Evolutionary conservation across 2,329 filamentous ascomycete species (phyloP), one percentile per base, ranked within the genome.

Genomic region (Clonostachys byssicola): DNA sequence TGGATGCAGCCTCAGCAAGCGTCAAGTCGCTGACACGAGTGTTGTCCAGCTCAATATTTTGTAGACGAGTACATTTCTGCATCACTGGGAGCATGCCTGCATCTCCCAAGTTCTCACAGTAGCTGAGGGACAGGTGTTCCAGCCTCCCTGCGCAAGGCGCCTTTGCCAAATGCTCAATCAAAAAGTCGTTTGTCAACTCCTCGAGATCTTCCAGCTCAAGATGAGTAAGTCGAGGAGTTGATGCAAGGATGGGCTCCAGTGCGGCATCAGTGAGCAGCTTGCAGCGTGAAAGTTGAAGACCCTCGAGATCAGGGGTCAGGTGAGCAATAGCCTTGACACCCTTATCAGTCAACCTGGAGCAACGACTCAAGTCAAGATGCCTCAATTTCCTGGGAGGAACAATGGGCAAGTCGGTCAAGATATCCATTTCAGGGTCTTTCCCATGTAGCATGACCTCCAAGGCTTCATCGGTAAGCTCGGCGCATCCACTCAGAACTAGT

Each of bases 171-270:
- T 87, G 81, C 47, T 90, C 78, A 1, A 77, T 78, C 4, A 96
- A 71, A 1, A 90, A 71, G 5, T 72, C 69, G 60, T 97, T 95
- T 16, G 87, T 92, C 13, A 97, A 70, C 30, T 84, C 75, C 6
- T 83, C 77, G 12, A 96, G 74, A 56, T 96, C 92, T 65, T 99
- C 94, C 3, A 97, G 71, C 55, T 97, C 94, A 40, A 99, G 75
- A 60, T 95, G 89, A 0, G 89, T 92, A 16, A 99, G 78, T 6
- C 79, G 75, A 2, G 90, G 88, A 1, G 88, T 81, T 0, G 89
- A 89, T 6, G 83, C 83, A 4, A 97, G 70, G 17, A 97, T 74
- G 2, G 82, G 77, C 42, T 81, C 79, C 18, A 99, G 73, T 0
- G 86, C 84, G 1, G 75, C 77, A 57, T 96, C 89, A 1, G 83